These are phyloP conservation scores for Colletotrichum noveboracense DNA, from an alignment of 2,329 filamentous ascomycete species.

Conservation along the genomic window DNA sequence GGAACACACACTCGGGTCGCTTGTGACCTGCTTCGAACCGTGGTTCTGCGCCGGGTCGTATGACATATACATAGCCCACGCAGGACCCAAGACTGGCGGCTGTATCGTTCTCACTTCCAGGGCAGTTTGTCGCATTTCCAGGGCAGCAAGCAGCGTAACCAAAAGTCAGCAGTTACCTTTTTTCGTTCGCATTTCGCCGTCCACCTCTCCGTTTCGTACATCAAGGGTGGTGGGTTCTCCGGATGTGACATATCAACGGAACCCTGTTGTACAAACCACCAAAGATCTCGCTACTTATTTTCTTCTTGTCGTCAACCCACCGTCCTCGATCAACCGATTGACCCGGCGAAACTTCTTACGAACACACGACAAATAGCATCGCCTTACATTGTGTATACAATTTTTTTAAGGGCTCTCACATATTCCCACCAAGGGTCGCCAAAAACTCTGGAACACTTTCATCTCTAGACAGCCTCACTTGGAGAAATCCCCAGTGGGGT, in stretches of 20 bases:
- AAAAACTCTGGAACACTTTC: background rate
- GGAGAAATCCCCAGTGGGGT: background rate
- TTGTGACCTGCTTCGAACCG: background rate
- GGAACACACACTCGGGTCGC: background rate
- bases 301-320: background rate
- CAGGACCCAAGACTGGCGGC: background rate
- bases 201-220: background rate
- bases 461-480: too few species aligned
- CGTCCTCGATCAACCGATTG: background rate
- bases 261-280: background rate
- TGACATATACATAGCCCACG: conserved; percentile 15
- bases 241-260: background rate
- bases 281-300: background rate
- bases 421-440: background rate
- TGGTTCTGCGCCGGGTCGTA: conserved; percentile 2
- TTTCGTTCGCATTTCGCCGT: background rate
- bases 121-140: background rate
- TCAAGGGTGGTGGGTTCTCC: background rate
- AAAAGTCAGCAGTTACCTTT: background rate
- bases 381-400: background rate
- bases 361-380: background rate
- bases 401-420: background rate
- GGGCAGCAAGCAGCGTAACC: background rate
- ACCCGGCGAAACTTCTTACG: background rate
- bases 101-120: background rate